Evolutionary conservation across 140 eudicot genomes (phyloP), one percentile per base, ranked within the genome.

Genomic region (Erigeron philadelphicus): DNA sequence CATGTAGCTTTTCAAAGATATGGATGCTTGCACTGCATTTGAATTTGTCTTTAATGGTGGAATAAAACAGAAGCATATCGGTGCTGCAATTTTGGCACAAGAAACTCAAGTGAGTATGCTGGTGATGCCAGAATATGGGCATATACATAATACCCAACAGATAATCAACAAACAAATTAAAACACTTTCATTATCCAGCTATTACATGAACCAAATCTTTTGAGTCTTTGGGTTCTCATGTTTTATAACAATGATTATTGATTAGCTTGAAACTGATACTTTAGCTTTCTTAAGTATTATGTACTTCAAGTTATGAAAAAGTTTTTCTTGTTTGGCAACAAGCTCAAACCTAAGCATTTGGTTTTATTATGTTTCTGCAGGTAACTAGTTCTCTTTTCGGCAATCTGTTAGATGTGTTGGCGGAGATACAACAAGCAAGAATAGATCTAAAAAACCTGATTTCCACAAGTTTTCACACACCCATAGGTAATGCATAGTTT

Each of bases 11-110:
- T 87, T 81, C 63, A 84, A 81, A 72, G 81, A 77, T 72, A 79
- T 81, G 86, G 86, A 87, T 81, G 88, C 77, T 73, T 78, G 62
- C 72, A 67, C 80, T 79, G 97, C 97, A 65, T 90, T 90, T 79
- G 57, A 66, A 42, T 90, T 79, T 78, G 90, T 79, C 50, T 81
- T 87, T 13, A 45, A 77, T 71, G 81, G 69, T 48, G 80, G 74
- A 61, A 61, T 18, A 21, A 55, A 67, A 21, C 55, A 76, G 74
- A 81, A 83, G 71, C 81, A 81, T 64, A 58, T 70, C 17, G 84
- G 78, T 70, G 53, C 81, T 63, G 65, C 67, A 77, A 75, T 73
- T 52, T 68, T 87, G 78, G 86, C 84, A 59, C 82, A 77, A 69
- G 88, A 83, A 78, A 85, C 84, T 46, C 97, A 90, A 78, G 96